phyloP scores from a whole-genome alignment of 2,329 filamentous ascomycete species.

The Diaporthe caulivora region DNA sequence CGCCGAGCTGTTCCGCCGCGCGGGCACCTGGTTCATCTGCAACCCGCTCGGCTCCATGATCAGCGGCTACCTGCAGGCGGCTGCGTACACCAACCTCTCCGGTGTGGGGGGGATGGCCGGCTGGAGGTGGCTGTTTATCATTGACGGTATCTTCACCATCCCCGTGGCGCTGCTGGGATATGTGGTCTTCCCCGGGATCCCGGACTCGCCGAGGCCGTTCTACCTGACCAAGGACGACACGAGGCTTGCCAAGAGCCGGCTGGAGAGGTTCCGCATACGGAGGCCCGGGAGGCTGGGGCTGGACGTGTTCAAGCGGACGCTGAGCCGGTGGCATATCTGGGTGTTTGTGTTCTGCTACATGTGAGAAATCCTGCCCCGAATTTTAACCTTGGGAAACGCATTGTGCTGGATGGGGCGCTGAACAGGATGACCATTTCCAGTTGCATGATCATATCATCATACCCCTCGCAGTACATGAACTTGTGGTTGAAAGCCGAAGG shows the following conservation, averaged over 20 bases:
- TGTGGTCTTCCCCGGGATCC: slow-evolving; percentile 56
- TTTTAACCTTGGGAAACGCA: too few relatives aligned
- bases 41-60: slow-evolving; percentile 48
- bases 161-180: slow-evolving; percentile 66
- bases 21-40: slow-evolving; percentile 47
- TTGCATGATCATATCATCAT: slow-evolving; percentile 59
- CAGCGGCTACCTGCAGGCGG: slow-evolving; percentile 60
- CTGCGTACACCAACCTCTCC: slow-evolving; percentile 65
- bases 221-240: slow-evolving; percentile 53
- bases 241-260: slow-evolving; percentile 51
- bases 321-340: slow-evolving; percentile 64
- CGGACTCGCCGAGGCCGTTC: slow-evolving; percentile 54
- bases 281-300: slow-evolving; percentile 55
- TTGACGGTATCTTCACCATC: slow-evolving; percentile 70
- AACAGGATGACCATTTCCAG: slow-evolving; percentile 41
- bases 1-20: slow-evolving; percentile 48
- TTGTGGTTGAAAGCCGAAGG: slow-evolving; percentile 64
- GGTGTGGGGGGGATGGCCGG: slow-evolving; percentile 62
- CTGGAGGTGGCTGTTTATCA: slow-evolving; percentile 69
- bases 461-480: slow-evolving; percentile 62
- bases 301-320: slow-evolving; percentile 58
- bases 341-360: slow-evolving; percentile 62
- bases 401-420: too few relatives aligned
- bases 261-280: slow-evolving; percentile 47
- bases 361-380: slow-evolving; percentile 49